A percentile compares a stretch with the other conserved stretches of the same genome.
phyloP scores from a whole-genome alignment of 2,329 filamentous ascomycete species.

The Microcyclosporella mali region DNA sequence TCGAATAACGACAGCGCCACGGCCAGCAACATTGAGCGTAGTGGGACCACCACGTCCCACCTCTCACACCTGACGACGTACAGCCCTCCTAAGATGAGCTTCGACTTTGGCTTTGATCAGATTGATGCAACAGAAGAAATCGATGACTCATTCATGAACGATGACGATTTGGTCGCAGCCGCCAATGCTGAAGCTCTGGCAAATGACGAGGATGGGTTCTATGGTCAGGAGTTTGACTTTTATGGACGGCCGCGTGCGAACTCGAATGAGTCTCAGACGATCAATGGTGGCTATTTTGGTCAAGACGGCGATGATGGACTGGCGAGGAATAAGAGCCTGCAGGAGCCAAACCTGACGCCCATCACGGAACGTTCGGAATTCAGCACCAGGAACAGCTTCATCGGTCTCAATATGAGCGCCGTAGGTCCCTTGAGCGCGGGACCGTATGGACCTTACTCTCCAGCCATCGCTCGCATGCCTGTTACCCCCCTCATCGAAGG shows the following conservation, averaged over 20 bases:
- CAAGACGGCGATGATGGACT: slow-evolving; percentile 60
- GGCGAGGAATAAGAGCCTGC: slow-evolving; percentile 65
- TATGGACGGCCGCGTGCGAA: slow-evolving; percentile 57
- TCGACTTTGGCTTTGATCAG: slow-evolving; percentile 38
- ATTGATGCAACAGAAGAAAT: slow-evolving; percentile 58
- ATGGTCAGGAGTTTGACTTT: slow-evolving; percentile 94
- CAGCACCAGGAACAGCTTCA: slow-evolving; percentile 86
- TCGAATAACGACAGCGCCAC: slow-evolving; percentile 1
- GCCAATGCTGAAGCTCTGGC: slow-evolving; percentile 91
- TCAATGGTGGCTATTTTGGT: slow-evolving; percentile 86
- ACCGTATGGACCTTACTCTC: slow-evolving; percentile 65
- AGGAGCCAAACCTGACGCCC: slow-evolving; percentile 87
- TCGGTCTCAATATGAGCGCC: slow-evolving; percentile 53
- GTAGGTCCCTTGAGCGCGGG: slow-evolving; percentile 45
- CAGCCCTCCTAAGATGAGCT: slow-evolving; percentile 26
- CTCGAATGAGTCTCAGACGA: slow-evolving; percentile 48
- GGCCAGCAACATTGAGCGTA: slow-evolving; percentile 7
- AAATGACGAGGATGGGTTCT: slow-evolving; percentile 88
- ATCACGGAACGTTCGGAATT: slow-evolving; percentile 96
- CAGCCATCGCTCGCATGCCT: slow-evolving; percentile 61
- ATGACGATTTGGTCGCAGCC: slow-evolving; percentile 88
- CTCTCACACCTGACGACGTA: slow-evolving; percentile 15
- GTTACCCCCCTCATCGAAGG: slow-evolving; percentile 21
- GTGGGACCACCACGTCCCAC: slow-evolving; percentile 10
- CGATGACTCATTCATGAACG: slow-evolving; percentile 43